These are phyloP conservation scores for Fusarium guadeloupense DNA, from an alignment of 2,329 filamentous ascomycete genomes.

Conservation along the genomic window DNA sequence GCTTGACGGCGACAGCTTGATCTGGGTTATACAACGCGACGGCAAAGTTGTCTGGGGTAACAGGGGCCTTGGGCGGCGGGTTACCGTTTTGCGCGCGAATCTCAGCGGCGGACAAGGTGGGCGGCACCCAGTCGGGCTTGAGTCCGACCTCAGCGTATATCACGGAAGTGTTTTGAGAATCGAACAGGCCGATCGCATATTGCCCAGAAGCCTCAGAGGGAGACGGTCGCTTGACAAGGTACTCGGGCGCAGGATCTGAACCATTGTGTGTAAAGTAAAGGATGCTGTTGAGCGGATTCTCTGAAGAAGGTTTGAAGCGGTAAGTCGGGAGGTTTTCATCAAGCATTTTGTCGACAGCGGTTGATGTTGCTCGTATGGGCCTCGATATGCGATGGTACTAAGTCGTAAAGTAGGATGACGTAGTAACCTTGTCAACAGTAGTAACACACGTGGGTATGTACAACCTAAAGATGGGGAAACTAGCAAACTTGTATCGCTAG, in stretches of 20 bases:
- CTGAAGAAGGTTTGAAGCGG: slow-evolving; percentile 61
- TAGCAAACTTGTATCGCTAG: not conserved
- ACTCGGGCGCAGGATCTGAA: slow-evolving; percentile 80
- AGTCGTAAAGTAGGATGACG: slow-evolving; percentile 21
- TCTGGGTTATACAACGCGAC: slow-evolving; percentile 95
- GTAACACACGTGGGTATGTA: slow-evolving; percentile 1
- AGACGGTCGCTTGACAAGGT: slow-evolving; percentile 80
- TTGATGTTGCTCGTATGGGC: not conserved
- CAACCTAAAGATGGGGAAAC: not conserved
- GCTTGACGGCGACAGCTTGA: slow-evolving; percentile 76
- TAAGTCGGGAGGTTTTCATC: slow-evolving; percentile 92
- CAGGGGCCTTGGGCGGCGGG: slow-evolving; percentile 70
- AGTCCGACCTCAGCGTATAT: slow-evolving; percentile 89
- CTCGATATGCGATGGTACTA: slow-evolving; percentile 5
- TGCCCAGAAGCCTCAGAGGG: slow-evolving; percentile 77
- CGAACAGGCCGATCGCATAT: slow-evolving; percentile 87
- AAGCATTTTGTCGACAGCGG: slow-evolving; percentile 67
- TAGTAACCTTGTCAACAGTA: slow-evolving; percentile 2
- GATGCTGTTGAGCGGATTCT: slow-evolving; percentile 64
- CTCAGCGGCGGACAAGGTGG: slow-evolving; percentile 82
- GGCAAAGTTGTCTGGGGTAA: slow-evolving; percentile 80
- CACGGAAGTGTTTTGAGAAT: slow-evolving; percentile 81
- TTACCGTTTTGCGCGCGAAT: slow-evolving; percentile 72
- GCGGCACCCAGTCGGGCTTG: slow-evolving; percentile 85
- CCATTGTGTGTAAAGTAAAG: slow-evolving; percentile 75